Evolutionary conservation across 306 rosid species (phyloP).

Genomic region (Acacia confusa): DNA sequence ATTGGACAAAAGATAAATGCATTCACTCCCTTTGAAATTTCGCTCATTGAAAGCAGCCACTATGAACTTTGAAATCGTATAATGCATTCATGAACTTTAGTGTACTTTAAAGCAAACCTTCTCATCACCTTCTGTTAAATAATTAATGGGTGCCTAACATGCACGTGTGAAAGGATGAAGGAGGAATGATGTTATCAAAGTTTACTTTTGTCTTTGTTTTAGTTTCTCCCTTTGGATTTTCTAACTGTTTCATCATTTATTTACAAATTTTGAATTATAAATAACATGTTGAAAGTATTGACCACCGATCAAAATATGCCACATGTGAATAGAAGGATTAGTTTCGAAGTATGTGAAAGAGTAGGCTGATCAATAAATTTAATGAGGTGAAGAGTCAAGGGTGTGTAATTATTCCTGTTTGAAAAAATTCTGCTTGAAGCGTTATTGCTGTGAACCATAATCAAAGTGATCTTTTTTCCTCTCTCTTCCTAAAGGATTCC

Average conservation of each 20-base stretch:
- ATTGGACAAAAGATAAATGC: not conserved
- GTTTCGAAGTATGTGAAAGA: not conserved
- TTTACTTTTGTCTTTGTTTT: not conserved
- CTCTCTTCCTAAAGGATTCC: slow-evolving; percentile 7
- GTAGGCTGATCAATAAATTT: not conserved
- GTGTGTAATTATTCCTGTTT: not conserved
- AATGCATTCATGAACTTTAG: not conserved
- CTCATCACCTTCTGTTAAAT: not conserved
- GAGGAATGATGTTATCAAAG: not conserved
- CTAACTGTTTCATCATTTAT: not conserved
- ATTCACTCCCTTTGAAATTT: not conserved
- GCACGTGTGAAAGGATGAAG: not conserved
- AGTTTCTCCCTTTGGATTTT: not conserved
- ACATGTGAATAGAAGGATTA: not conserved
- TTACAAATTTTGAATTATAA: not conserved
- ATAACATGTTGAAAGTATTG: not conserved
- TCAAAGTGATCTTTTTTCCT: not conserved
- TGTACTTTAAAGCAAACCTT: not conserved
- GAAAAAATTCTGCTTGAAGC: not conserved
- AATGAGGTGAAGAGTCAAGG: not conserved
- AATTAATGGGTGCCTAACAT: not conserved
- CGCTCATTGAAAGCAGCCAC: not conserved
- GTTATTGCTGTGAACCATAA: not conserved
- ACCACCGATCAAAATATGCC: not conserved
- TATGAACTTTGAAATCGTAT: not conserved